Evolutionary conservation across 768 basidiomycete genomes (phyloP), one percentile per base, ranked within the genome.

Genomic region (Clitopilus passeckerianus): DNA sequence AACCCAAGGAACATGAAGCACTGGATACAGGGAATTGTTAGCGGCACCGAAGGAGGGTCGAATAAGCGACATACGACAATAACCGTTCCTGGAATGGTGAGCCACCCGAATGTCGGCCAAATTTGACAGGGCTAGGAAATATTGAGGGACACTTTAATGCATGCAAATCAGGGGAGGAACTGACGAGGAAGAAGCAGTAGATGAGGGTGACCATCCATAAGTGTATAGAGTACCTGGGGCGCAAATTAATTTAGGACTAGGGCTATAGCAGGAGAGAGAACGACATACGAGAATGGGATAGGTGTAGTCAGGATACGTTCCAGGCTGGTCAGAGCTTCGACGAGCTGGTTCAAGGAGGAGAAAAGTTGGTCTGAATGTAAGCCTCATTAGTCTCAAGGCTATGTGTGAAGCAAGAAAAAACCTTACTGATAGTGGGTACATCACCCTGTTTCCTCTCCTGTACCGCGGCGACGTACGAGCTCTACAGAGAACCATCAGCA

Each of bases 291-390:
- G 72, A 87, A 90, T 9, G 88, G 89, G 50, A 91, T 88, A 2
- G 89, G 88, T 1, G 87, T 88, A 0, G 87, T 90, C 5, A 91
- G 75, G 61, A 90, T 88, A 43, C 89, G 75, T 65, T 91, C 89
- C 1, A 90, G 74, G 4, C 86, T 85, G 10, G 87, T 89, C 53
- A 90, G 72, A 27, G 83, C 80, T 58, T 89, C 86, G 3, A 86
- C 83, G 20, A 89, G 77, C 60, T 79, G 76, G 63, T 77, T 81
- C 8, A 89, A 68, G 4, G 85, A 67, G 1, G 61, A 67, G 0
- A 86, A 57, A 16, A 90, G 73, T 12, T 67, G 68, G 63, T 76
- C 86, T 87, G 61, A 14, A 60, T 56, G 46, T 37, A 9, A 43
- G 41, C 12, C 24, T n/a, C 18, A 35, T 14, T 46, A 43, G 53